Percentiles rank a stretch among this genome's conserved stretches.
phyloP scores from a whole-genome alignment of 768 basidiomycete species.

The Agrocybe chaxingu region DNA sequence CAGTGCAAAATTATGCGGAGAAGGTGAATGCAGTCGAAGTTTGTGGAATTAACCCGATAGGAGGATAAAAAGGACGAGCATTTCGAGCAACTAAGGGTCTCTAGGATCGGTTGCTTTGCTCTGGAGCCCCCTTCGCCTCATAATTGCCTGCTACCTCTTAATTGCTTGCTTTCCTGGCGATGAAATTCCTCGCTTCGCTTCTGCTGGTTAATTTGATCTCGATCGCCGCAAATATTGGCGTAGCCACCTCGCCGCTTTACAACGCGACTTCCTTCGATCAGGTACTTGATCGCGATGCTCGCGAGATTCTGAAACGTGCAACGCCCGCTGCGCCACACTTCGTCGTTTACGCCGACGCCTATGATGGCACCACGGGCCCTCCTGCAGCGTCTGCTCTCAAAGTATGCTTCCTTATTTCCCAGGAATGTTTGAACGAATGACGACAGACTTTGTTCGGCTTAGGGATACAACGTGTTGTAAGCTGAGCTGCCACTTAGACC shows the following conservation, averaged over 20 bases:
- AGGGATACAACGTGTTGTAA: constrained; percentile 64
- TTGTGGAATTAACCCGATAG: not conserved
- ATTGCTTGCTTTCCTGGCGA: not conserved
- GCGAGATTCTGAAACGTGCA: constrained; percentile 31
- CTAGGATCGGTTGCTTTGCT: not conserved
- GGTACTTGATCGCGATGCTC: constrained; percentile 24
- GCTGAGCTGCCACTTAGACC: constrained; percentile 9
- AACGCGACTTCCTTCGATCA: constrained; percentile 17
- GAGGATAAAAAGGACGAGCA: constrained; percentile 10
- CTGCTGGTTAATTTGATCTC: constrained; percentile 2
- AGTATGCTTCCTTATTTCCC: constrained; percentile 22
- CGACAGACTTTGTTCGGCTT: not conserved
- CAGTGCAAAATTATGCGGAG: not conserved
- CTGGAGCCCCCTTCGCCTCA: not conserved
- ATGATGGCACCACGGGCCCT: constrained; percentile 43
- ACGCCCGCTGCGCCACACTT: constrained; percentile 50
- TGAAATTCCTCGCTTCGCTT: constrained; percentile 7
- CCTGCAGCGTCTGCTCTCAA: constrained; percentile 42
- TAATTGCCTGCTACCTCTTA: not conserved
- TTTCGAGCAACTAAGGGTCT: not conserved
- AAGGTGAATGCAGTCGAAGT: constrained; percentile 2
- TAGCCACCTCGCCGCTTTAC: constrained; percentile 8
- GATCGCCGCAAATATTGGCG: constrained; percentile 1
- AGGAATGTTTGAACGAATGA: not conserved
- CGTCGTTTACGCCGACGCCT: constrained; percentile 41